These are phyloP conservation scores for Tubosaeta brunneosetosa DNA, from an alignment of 768 basidiomycete genomes.

Conservation along the genomic window DNA sequence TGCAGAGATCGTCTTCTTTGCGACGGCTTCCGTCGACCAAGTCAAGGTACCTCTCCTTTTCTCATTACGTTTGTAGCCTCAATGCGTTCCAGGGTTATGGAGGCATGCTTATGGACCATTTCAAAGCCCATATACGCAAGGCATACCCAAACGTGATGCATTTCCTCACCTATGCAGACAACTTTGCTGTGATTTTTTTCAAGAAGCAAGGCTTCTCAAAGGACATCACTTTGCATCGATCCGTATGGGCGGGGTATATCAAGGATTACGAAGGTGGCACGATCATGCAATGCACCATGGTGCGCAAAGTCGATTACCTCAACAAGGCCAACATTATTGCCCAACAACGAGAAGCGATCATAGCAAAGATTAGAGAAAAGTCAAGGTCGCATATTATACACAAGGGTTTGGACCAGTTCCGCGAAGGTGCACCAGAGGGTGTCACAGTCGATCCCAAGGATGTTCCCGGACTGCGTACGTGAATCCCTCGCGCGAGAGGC, in stretches of 20 bases:
- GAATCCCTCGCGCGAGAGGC: not conserved
- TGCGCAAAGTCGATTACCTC: constrained; percentile 89
- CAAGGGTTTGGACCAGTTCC: constrained; percentile 73
- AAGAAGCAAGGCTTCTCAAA: constrained; percentile 99
- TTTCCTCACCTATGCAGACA: constrained; percentile 98
- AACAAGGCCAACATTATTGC: constrained; percentile 71
- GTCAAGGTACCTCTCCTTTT: constrained; percentile 64
- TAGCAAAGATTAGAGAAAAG: constrained; percentile 81
- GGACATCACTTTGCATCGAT: constrained; percentile 88
- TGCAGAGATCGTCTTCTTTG: constrained; percentile 98
- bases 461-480: constrained; percentile 83
- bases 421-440: constrained; percentile 48
- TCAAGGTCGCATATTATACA: constrained; percentile 83
- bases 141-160: constrained; percentile 86
- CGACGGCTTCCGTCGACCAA: constrained; percentile 93
- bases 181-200: constrained; percentile 98
- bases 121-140: constrained; percentile 86
- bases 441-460: constrained; percentile 64
- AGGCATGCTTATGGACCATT: constrained; percentile 97
- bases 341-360: constrained; percentile 83
- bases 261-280: constrained; percentile 99
- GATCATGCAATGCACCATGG: constrained; percentile 97
- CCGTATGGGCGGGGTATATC: constrained; percentile 98
- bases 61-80: not conserved
- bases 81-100: constrained; percentile 78